Percentiles rank a stretch among this genome's conserved stretches.
Conservation (phyloP, 1,139 yeast genomes). For the Candida frijolesensis region DNA sequence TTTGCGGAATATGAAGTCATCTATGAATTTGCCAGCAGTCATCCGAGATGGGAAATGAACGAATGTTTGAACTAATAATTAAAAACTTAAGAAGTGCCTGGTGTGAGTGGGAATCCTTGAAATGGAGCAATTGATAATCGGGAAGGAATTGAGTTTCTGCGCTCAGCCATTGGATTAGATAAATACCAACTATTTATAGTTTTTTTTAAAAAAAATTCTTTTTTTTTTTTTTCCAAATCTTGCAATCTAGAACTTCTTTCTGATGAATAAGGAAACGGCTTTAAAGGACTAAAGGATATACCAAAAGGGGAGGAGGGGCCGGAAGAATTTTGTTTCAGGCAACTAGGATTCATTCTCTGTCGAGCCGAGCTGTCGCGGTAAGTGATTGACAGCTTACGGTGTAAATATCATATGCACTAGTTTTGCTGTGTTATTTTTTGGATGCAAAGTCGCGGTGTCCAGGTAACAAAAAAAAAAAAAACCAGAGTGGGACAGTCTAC, state of each 20-base stretch:
- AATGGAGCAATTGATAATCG: no score
- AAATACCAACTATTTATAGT: neutral
- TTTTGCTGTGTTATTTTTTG: neutral
- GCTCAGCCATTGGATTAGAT: neutral
- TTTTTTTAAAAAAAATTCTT: neutral
- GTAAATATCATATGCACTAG: neutral
- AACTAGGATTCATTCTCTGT: neutral
- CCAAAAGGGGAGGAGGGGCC: no score
- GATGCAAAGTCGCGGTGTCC: neutral
- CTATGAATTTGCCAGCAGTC: neutral
- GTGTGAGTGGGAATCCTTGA: neutral
- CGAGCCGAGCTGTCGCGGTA: neutral
- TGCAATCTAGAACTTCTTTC: no score
- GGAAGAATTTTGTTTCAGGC: neutral
- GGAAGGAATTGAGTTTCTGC: neutral
- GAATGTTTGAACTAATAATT: neutral
- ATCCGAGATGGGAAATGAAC: neutral
- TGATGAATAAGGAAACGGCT: no score
- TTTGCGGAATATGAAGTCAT: conserved; percentile 1
- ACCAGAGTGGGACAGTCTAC: neutral
- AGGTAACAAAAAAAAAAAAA: neutral
- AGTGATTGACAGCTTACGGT: no score
- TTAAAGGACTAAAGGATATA: no score
- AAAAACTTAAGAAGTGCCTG: neutral
- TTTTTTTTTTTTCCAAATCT: neutral